Percentiles rank a stretch among this genome's conserved stretches.
Conservation (phyloP, 164 flowering plant species). For the Paratinospora sagittata region DNA sequence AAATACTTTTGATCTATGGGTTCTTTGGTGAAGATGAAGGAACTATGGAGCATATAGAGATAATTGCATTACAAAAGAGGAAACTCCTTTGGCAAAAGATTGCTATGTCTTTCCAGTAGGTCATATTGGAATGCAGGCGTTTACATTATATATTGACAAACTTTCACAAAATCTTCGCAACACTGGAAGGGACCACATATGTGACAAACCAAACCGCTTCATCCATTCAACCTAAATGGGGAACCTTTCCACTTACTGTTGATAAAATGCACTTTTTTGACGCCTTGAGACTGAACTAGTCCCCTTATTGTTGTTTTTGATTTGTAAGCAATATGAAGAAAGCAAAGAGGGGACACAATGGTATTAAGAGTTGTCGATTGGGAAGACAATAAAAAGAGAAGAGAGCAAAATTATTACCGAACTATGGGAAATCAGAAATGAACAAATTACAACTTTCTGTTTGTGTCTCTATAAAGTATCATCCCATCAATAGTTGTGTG, state of each 20-base stretch:
- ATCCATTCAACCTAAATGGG: no score
- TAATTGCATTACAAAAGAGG: background rate
- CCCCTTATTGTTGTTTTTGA: background rate
- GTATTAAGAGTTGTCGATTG: background rate
- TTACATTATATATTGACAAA: no score
- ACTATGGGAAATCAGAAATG: background rate
- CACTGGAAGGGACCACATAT: no score
- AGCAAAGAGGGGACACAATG: background rate
- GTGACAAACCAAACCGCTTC: no score
- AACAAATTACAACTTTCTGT: background rate
- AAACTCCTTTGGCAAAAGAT: background rate
- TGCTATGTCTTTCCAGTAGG: no score
- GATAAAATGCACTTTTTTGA: no score
- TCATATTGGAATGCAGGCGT: no score
- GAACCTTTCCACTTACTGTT: no score
- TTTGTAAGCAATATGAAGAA: background rate
- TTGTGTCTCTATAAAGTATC: no score
- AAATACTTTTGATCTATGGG: background rate
- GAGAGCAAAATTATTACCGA: background rate
- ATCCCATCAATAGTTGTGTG: no score
- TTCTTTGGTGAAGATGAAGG: background rate
- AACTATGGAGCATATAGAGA: background rate
- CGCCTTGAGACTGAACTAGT: no score
- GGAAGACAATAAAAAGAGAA: background rate
- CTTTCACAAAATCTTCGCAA: no score